Evolutionary conservation across 2,329 filamentous ascomycete genomes (phyloP), one percentile per base, ranked within the genome.

Genomic region (Xylaria polymorpha): DNA sequence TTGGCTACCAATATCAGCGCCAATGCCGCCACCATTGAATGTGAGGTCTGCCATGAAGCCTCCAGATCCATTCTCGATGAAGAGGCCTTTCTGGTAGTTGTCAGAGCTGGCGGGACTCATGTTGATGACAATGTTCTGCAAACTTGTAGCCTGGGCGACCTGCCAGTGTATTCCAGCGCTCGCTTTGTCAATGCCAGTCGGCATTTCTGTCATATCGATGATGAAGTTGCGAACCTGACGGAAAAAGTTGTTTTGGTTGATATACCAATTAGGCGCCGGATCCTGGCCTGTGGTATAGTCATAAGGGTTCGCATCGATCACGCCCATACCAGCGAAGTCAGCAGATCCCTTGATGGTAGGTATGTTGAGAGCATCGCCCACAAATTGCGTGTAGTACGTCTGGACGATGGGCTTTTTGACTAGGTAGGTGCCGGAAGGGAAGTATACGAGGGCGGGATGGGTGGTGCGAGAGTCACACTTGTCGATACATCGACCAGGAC

Each of bases 301-400:
- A 80, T 98, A 98, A 0, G 94, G 94, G 77, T 98, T 91, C 1
- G 93, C 86, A 78, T 98, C 94, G 73, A 99, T 92, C 62, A 98
- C 87, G 51, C 92, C 94, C 84, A 98, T 97, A 56, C 95, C 96
- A 2, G 84, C 73, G 77, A 98, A 99, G 75, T 85, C 83, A 51
- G 90, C 79, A 1, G 88, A 80, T 3, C 92, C 91, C 83, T 95
- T 94, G 80, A 98, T 85, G 0, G 90, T 91, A 0, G 95, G 94
- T 15, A 91, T 81, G 71, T 87, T 84, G 75, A 88, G 78, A 58
- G 91, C 90, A 83, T 98, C 94, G 66, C 95, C 95, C 43, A 98
- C 85, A 70, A 98, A 88, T 80, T 98, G 94, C 10, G 94, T 97
- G 84, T 97, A 97, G 85, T 98, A 98, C 81, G 91, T 91, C 79